Conservation (phyloP, 371 early-diverging fungal species). For the Lichtheimia corymbifera region DNA sequence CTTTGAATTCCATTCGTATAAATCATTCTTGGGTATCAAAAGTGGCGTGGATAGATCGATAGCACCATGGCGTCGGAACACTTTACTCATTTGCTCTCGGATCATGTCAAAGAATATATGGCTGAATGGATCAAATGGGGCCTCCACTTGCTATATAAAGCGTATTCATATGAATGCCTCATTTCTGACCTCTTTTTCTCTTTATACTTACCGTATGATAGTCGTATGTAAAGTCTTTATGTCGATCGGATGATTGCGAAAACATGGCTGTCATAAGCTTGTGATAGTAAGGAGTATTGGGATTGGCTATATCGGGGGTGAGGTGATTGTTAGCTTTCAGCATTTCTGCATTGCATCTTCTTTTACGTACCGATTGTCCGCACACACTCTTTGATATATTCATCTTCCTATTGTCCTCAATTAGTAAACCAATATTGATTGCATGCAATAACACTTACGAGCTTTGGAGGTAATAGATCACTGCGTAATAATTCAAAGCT, state of each 20-base stretch:
- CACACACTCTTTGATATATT: slow-evolving; percentile 89
- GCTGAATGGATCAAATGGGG: slow-evolving; percentile 58
- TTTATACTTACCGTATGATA: slow-evolving; percentile 59
- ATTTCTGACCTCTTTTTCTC: not conserved
- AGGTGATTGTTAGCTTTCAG: too few species aligned
- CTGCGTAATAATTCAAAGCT: slow-evolving; percentile 83
- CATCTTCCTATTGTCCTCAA: slow-evolving; percentile 68
- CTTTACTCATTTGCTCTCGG: slow-evolving; percentile 72
- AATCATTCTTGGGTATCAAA: slow-evolving; percentile 81
- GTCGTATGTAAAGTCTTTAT: slow-evolving; percentile 91
- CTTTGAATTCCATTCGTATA: slow-evolving; percentile 67
- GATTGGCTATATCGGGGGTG: slow-evolving; percentile 68
- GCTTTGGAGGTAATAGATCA: slow-evolving; percentile 78
- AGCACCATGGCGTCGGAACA: slow-evolving; percentile 89
- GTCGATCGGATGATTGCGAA: slow-evolving; percentile 73
- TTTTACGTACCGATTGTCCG: slow-evolving; percentile 66
- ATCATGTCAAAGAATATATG: slow-evolving; percentile 72
- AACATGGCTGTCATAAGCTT: slow-evolving; percentile 85
- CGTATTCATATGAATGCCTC: not conserved
- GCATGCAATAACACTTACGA: slow-evolving; percentile 30
- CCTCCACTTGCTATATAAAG: slow-evolving; percentile 32
- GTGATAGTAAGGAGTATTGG: slow-evolving; percentile 85
- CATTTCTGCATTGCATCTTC: too few species aligned
- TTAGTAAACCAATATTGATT: not conserved
- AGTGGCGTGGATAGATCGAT: slow-evolving; percentile 83